Evolutionary conservation across 306 rosid genomes (phyloP), one percentile per base, ranked within the genome.

Genomic region (Biancaea sappan): DNA sequence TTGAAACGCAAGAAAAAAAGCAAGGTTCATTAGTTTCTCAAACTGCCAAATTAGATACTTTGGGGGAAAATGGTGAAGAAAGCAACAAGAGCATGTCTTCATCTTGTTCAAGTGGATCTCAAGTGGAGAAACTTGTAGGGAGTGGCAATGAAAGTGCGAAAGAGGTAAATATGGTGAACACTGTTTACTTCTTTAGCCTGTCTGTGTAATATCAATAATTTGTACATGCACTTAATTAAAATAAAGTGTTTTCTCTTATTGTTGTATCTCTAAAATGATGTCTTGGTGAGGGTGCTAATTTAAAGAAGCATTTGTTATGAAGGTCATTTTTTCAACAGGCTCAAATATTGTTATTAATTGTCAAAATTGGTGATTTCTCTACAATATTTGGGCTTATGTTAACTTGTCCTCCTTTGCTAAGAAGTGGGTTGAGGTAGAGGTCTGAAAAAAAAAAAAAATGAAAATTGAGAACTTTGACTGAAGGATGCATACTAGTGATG

Each of bases 61-160:
- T 86, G 57, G 86, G 78, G 77, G 96, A 89, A 85, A 92, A 78
- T 51, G 85, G 84, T 72, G 97, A 89, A 85, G 94, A 76, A 29
- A 63, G 73, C 78, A 81, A 84, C 61, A 79, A 75, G 80, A 80
- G 80, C 76, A 52, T 52, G 63, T 77, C 82, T 71, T 82, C 82
- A 51, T 41, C 88, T 59, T 56, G 51, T 81, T 84, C 96, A 82
- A 83, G 83, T 79, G 73, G 77, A 74, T 84, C 83, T 77, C 70
- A 58, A 66, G 75, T 28, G 52, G 86, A 73, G 57, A 84, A 74
- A 44, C 77, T 32, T 29, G 59, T 59, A 21, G 81, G 44, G 77
- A 82, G 59, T 13, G 53, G 37, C 72, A 69, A 12, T 50, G 85
- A 80, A 82, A 81, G 79, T 75, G 88, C 85, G 84, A 83, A 85